phyloP scores from a whole-genome alignment of 768 basidiomycete genomes.

The Multifurca ochricompacta region DNA sequence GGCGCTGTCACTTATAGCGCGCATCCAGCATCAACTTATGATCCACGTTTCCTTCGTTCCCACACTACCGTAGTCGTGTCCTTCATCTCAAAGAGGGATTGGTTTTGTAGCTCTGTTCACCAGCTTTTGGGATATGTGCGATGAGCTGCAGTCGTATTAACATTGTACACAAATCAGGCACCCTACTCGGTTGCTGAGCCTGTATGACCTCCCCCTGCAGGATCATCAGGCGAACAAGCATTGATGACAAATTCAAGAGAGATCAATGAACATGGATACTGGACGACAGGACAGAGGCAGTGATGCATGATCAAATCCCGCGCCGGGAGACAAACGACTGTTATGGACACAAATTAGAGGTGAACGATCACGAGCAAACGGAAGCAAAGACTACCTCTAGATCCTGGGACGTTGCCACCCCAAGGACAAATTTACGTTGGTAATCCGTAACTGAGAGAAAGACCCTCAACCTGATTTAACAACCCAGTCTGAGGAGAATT shows the following conservation, averaged over 20 bases:
- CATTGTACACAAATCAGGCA: slow-evolving; percentile 1
- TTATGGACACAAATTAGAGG: slow-evolving; percentile 24
- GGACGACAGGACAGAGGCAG: not conserved
- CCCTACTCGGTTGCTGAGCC: not conserved
- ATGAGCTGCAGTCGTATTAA: not conserved
- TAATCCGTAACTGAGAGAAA: slow-evolving; percentile 64
- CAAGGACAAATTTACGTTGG: slow-evolving; percentile 75
- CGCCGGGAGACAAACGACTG: slow-evolving; percentile 31
- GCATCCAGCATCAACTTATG: not conserved
- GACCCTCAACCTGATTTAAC: not conserved
- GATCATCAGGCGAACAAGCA: not conserved
- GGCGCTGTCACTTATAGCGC: not conserved
- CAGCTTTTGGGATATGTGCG: not conserved
- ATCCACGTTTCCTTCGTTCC: not conserved
- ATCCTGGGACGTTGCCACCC: slow-evolving; percentile 70
- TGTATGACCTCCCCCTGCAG: not conserved
- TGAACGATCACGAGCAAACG: not conserved
- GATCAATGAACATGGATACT: not conserved
- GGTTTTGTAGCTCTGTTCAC: not conserved
- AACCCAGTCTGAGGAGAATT: not conserved
- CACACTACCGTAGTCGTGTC: not conserved
- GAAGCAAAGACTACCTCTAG: slow-evolving; percentile 36
- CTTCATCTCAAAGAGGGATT: not conserved
- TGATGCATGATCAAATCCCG: slow-evolving; percentile 17
- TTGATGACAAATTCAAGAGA: not conserved